Base-by-base conservation (phyloP, 768 basidiomycete genomes). In the Albatrellus ellisii region DNA sequence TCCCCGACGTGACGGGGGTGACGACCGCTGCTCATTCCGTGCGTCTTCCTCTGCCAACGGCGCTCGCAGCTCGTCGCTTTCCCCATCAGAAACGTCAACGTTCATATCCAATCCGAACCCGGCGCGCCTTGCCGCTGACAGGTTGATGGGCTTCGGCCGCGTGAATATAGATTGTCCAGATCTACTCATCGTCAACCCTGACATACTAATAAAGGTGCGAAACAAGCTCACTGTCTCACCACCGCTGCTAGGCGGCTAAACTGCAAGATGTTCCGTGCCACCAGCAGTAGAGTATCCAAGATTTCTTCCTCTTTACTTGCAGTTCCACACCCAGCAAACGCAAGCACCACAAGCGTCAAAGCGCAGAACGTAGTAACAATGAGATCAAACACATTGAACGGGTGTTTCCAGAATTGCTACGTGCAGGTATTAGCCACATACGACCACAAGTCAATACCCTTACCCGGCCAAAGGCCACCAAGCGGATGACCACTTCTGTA, bases 361-460 rank as follows among this genome's bases (percentile, higher is more conserved):
- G 76, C 80, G 56, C 94, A 98, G 63, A 99, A 87, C 22, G 73
- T 50, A 2, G 95, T 98, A 33, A 99, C 69, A 38, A 85, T 72
- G 12, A 95, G 70, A 57, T 97, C 92, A 53, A 92, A 68, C 25
- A 87, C 65, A 57, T 97, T 97, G 64, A 88, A 90, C 9, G 79
- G 78, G n/a, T 87, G 86, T 58, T 75, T 84, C 88, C 88, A 92
- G 67, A 95, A 95, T 88, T 90, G 85, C 90, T 92, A 29, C 27
- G 5, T 22, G 44, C 41, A 32, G 31, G 46, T 38, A 27, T 26
- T 11, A 15, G n/a, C 14, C 12, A 12, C 17, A 26, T 17, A 20
- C 17, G 15, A 25, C 4, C 9, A 18, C n/a, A 31, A 15, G 24
- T 15, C 14, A 9, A 39, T 22, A 17, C 12, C 67, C 87, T 54